phyloP scores from a whole-genome alignment of 768 basidiomycete genomes.

The Naganishia vishniacii region DNA sequence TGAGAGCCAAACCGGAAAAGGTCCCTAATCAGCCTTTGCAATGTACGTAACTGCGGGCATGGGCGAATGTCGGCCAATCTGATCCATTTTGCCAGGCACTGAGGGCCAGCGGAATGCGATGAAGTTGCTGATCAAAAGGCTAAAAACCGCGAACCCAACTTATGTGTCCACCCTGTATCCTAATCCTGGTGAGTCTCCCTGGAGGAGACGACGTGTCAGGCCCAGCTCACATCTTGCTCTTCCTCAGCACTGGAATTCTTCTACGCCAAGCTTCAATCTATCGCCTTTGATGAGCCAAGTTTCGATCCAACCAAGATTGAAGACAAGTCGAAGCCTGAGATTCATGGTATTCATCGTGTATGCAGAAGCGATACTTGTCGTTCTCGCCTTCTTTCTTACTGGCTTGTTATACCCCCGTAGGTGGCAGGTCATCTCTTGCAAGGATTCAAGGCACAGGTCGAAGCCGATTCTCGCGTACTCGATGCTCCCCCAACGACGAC shows the following conservation, averaged over 20 bases:
- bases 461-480: slow-evolving; percentile 62
- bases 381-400: background rate
- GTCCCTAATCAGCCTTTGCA: slow-evolving; percentile 55
- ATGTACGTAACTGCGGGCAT: slow-evolving; percentile 52
- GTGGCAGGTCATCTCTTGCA: slow-evolving; percentile 64
- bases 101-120: slow-evolving; percentile 65
- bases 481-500: slow-evolving; percentile 49
- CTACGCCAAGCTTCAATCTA: slow-evolving; percentile 83
- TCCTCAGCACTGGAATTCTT: slow-evolving; percentile 70
- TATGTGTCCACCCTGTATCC: slow-evolving; percentile 63
- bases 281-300: slow-evolving; percentile 79
- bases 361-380: too few species aligned
- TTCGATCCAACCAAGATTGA: slow-evolving; percentile 71
- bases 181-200: slow-evolving; percentile 66
- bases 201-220: background rate
- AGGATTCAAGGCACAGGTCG: slow-evolving; percentile 65
- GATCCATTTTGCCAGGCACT: slow-evolving; percentile 54
- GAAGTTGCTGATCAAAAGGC: slow-evolving; percentile 67
- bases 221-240: background rate
- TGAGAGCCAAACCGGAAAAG: slow-evolving; percentile 62
- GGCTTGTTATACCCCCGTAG: slow-evolving; percentile 47
- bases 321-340: slow-evolving; percentile 74
- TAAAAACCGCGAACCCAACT: slow-evolving; percentile 67
- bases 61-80: slow-evolving; percentile 13
- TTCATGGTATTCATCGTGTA: slow-evolving; percentile 74